Conservation (phyloP, 257 asterid genomes). For the Lantana camara region DNA sequence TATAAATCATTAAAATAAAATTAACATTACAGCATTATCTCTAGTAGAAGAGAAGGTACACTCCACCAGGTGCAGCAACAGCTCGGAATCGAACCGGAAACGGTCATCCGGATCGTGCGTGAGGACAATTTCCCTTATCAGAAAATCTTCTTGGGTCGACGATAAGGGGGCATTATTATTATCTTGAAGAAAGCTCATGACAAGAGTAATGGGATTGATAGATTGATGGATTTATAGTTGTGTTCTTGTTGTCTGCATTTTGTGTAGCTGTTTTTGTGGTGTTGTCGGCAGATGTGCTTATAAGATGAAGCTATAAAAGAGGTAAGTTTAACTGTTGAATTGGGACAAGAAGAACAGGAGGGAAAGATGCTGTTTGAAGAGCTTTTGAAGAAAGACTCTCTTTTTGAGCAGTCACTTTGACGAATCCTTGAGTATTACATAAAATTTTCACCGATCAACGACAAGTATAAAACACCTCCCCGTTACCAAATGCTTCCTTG, state of each 20-base stretch:
- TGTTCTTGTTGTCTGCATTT: not conserved
- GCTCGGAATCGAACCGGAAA: slow-evolving; percentile 41
- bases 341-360: slow-evolving; percentile 22
- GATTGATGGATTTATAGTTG: not conserved
- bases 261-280: not conserved
- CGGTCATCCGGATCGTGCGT: slow-evolving; percentile 66
- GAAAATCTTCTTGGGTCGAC: slow-evolving; percentile 49
- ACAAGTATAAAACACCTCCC: too few species aligned
- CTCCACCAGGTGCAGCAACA: slow-evolving; percentile 49
- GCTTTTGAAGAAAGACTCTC: not conserved
- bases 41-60: slow-evolving; percentile 36
- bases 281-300: too few species aligned
- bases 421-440: slow-evolving; percentile 15
- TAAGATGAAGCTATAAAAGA: too few species aligned
- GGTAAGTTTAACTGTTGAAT: too few species aligned
- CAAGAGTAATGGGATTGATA: not conserved
- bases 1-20: not conserved
- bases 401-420: slow-evolving; percentile 20
- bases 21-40: slow-evolving; percentile 36
- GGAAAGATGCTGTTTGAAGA: slow-evolving; percentile 32
- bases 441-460: too few species aligned
- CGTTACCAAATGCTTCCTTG: too few species aligned
- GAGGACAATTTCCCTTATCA: slow-evolving; percentile 48
- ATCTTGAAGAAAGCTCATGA: slow-evolving; percentile 41
- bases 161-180: slow-evolving; percentile 12